phyloP scores from a whole-genome alignment of 345 rosid species.

The Linum tenue region DNA sequence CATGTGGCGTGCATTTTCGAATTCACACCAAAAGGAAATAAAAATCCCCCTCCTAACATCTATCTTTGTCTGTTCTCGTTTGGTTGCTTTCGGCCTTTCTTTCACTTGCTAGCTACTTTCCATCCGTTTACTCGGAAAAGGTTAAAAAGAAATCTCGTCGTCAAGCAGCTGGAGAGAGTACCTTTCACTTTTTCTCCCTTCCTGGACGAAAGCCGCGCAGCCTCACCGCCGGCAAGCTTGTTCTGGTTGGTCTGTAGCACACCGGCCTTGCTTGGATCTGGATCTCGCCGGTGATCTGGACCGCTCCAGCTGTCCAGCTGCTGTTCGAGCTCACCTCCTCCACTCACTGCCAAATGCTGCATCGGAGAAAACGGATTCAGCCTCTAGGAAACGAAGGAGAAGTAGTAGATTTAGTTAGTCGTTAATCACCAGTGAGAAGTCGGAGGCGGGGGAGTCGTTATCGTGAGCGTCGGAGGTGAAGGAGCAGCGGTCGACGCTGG shows the following conservation, averaged over 20 bases:
- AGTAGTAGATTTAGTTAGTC: background rate
- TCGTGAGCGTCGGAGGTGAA: background rate
- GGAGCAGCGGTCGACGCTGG: constrained; percentile 5
- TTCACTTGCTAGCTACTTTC: background rate
- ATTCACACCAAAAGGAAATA: background rate
- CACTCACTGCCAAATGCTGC: constrained; percentile 61
- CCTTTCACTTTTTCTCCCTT: constrained; percentile 62
- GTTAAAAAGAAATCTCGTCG: background rate
- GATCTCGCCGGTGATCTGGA: constrained; percentile 35
- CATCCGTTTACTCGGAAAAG: background rate
- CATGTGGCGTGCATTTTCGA: constrained; percentile 9
- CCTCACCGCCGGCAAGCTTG: constrained; percentile 7
- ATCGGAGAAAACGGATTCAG: constrained; percentile 12
- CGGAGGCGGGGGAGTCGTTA: constrained; percentile 30
- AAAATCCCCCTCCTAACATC: background rate
- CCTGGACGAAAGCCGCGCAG: constrained; percentile 18
- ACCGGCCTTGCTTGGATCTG: constrained; percentile 56
- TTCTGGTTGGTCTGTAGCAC: constrained; percentile 31
- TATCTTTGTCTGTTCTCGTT: constrained; percentile 7
- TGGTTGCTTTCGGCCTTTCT: constrained; percentile 6
- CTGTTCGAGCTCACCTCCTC: constrained; percentile 34
- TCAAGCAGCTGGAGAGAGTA: constrained; percentile 10
- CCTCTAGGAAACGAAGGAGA: background rate
- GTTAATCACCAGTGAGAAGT: constrained; percentile 44
- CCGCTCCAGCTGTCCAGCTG: constrained; percentile 29